These are phyloP conservation scores for Gnaphalium uliginosum DNA, from an alignment of 129 eudicot species.

Conservation along the genomic window DNA sequence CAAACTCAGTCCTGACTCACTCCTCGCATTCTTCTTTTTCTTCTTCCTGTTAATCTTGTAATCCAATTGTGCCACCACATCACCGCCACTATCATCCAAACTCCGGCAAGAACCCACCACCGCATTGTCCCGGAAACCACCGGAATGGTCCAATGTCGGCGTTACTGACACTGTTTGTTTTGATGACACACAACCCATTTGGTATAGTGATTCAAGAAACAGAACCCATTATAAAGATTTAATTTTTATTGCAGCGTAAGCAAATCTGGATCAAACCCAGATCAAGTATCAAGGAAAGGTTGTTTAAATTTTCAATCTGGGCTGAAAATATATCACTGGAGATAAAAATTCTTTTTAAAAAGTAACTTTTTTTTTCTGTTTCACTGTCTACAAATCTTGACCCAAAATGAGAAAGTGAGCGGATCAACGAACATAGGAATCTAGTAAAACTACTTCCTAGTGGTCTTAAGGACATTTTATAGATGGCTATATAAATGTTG, in stretches of 20 bases:
- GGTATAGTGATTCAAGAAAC: constrained; percentile 13
- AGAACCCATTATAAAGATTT: constrained; percentile 15
- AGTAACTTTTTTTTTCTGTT: neutral
- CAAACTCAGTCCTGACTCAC: constrained; percentile 58
- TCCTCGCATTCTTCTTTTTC: constrained; percentile 55
- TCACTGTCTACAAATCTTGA: constrained; percentile 4
- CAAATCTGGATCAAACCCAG: constrained; percentile 41
- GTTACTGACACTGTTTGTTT: constrained; percentile 85
- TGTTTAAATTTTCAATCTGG: constrained; percentile 22
- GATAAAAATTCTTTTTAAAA: neutral
- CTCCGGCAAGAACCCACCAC: constrained; percentile 61
- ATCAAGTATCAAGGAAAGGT: constrained; percentile 33
- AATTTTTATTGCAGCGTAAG: neutral
- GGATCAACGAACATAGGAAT: constrained; percentile 16
- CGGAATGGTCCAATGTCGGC: constrained; percentile 79
- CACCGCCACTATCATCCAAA: constrained; percentile 40
- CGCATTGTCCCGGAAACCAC: constrained; percentile 56
- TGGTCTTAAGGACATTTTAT: neutral
- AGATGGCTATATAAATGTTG: neutral
- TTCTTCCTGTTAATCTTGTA: constrained; percentile 41
- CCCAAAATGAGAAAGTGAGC: constrained; percentile 11
- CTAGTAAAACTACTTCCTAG: constrained; percentile 11
- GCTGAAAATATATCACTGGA: constrained; percentile 9
- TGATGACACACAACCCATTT: constrained; percentile 89
- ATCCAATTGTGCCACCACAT: constrained; percentile 50